Base-by-base conservation (phyloP, 2,329 filamentous ascomycete species). In the Epichloe sylvatica region DNA sequence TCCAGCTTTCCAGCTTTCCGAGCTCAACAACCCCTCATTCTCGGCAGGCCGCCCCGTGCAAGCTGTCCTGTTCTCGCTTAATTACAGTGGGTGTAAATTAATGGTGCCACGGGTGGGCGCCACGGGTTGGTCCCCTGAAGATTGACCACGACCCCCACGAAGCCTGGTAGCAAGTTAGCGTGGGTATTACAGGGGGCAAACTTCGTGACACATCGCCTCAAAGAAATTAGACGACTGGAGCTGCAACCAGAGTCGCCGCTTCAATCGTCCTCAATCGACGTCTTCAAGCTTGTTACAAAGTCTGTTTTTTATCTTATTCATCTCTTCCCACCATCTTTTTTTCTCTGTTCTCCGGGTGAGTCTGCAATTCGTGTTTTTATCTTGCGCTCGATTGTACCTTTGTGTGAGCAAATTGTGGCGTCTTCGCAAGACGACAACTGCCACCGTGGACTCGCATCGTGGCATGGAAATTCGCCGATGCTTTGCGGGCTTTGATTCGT, bases 121-220 rank as follows among this genome's bases (percentile, higher is more conserved):
- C 39, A 43, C 46, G 23, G 17, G 34, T 19, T 19, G 38, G 46
- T 48, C 34, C 39, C 46, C 47, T 44, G 19, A 41, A 47, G 39
- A 38, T 30, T 30, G 37, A 30, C 15, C 37, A 23, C 15, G 4
- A 15, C 19, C 47, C 45, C 45, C 48, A 40, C 40, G 23, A 37
- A 43, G 19, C 6, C 45, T 46, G 37, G 45, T 9, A 34, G 36
- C 33, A 25, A 50, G 19, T 44, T 44, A 35, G 45, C 25, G 45
- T 39, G 23, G 34, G 25, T 44, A 19, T 19, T 19, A 47, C 45
- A 43, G 38, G 49, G 38, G 17, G 15, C n/a, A 25, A 36, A 21
- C 23, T 58, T 60, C 52, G 60, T 61, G 63, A 62, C 64, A 66
- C 64, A 58, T 66, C 65, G 58, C 62, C 60, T 57, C 53, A 62